Evolutionary conservation across 176 grass and related monocot species (phyloP).

Genomic region (Microstegium vimineum): DNA sequence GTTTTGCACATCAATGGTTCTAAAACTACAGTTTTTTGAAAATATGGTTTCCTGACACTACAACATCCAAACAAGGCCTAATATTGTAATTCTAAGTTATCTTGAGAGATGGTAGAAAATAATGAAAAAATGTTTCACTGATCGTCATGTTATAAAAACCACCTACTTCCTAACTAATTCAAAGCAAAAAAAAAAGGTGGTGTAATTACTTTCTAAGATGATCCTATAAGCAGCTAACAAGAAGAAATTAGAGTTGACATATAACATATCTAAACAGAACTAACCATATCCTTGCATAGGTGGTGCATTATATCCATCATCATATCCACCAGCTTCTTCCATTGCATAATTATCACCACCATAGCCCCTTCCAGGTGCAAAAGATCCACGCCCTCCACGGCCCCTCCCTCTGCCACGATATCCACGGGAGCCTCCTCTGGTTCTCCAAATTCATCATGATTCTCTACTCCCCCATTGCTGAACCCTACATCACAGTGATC

Average conservation of each 20-base stretch:
- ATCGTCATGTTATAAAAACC: background rate
- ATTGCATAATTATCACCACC: conserved; percentile 24
- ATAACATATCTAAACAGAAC: conserved; percentile 9
- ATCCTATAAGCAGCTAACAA: background rate
- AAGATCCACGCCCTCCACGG: conserved; percentile 43
- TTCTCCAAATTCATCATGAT: conserved; percentile 31
- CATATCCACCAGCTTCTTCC: conserved; percentile 46
- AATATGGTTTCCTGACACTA: too few species aligned
- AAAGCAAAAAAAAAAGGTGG: background rate
- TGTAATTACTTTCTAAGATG: background rate
- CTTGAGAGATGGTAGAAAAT: background rate
- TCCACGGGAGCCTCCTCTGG: conserved; percentile 12
- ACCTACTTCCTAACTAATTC: background rate
- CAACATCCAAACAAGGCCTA: too few species aligned
- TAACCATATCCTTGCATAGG: conserved; percentile 43
- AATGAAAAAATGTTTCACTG: background rate
- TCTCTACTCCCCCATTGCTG: conserved; percentile 32
- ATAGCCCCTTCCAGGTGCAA: conserved; percentile 45
- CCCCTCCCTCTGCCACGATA: conserved; percentile 48
- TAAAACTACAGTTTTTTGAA: too few species aligned
- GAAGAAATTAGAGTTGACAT: background rate
- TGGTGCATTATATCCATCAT: conserved; percentile 35
- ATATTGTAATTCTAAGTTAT: too few species aligned
- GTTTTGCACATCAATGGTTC: too few species aligned
- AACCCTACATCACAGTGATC: conserved; percentile 32